Base-by-base conservation (phyloP, 2,329 filamentous ascomycete genomes). In the Fusarium begoniae region DNA sequence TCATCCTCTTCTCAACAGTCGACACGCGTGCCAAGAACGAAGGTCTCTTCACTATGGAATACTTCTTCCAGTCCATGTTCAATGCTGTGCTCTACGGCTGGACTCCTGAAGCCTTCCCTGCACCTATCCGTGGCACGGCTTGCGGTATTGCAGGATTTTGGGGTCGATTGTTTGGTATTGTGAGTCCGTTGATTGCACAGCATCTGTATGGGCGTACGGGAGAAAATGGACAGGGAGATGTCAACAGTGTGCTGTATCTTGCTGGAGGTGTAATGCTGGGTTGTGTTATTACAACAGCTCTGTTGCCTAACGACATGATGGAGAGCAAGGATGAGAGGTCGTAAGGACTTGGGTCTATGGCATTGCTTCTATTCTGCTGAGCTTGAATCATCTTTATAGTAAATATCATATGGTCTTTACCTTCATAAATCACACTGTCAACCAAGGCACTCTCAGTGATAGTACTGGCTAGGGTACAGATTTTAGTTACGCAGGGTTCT, bases 31-130 rank as follows among this genome's bases (percentile, higher is more conserved):
- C 82, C 1, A 81, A 81, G 37, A 80, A 82, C 14, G 81, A 83
- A 66, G 78, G 82, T 0, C 80, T 86, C 4, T 83, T 85, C 45
- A 82, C 81, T 40, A 80, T 85, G 13, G 86, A 86, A 4, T 84
- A 83, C 15, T 81, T 87, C n/a, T 78, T 87, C 24, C 84, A 84
- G 20, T 85, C 85, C 61, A 83, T 83, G 75, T 82, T 80, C 63
- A 81, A 79, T 18, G 79, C 71, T 14, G 80, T 81, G 0, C 63
- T 82, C 48, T 87, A 85, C 60, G 85, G 83, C 0, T 86, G 84
- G 79, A 90, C 88, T 0, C 89, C 89, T 0, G 88, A 90, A 73
- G 87, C 87, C 2, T 90, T 90, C 79, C 88, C 88, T 0, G 87
- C 85, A 6, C 86, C 88, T 0, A 83, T 87, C 50, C 82, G 88